Evolutionary conservation across 2,329 filamentous ascomycete genomes (phyloP).

Genomic region (Pyrenophora seminiperda): DNA sequence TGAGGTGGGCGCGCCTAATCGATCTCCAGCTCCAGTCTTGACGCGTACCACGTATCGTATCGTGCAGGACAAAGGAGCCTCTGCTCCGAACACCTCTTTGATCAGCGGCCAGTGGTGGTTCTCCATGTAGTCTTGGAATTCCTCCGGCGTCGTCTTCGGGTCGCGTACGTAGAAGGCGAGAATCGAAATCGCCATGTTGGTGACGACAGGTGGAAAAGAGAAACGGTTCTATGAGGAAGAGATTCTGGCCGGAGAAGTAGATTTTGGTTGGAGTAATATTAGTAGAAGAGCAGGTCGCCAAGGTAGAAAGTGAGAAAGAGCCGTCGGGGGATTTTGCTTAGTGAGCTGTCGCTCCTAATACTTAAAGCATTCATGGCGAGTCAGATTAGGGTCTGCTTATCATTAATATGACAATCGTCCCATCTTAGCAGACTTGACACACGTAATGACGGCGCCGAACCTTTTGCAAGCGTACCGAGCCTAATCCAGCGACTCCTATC

Average conservation of each 20-base stretch:
- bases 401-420: slow-evolving; percentile 1
- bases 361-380: slow-evolving; percentile 3
- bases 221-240: too few species aligned
- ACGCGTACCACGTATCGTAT: slow-evolving; percentile 24
- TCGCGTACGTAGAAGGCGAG: slow-evolving; percentile 26
- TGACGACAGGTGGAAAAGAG: neutral
- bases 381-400: slow-evolving; percentile 9
- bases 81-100: slow-evolving; percentile 23
- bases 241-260: too few species aligned
- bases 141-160: slow-evolving; percentile 21
- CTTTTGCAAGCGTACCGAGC: slow-evolving; percentile 9
- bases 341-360: neutral
- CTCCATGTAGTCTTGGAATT: slow-evolving; percentile 27
- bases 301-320: neutral
- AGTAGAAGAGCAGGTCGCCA: neutral
- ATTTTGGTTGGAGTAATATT: neutral
- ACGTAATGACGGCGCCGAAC: slow-evolving; percentile 8
- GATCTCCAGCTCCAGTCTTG: slow-evolving; percentile 24
- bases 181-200: slow-evolving; percentile 20
- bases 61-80: slow-evolving; percentile 12
- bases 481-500: slow-evolving; percentile 4
- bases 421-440: slow-evolving; percentile 3
- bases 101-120: slow-evolving; percentile 21
- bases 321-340: neutral
- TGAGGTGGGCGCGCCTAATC: slow-evolving; percentile 21